Evolutionary conservation across 1,139 yeast genomes (phyloP).

Genomic region (Pichia norvegensis): DNA sequence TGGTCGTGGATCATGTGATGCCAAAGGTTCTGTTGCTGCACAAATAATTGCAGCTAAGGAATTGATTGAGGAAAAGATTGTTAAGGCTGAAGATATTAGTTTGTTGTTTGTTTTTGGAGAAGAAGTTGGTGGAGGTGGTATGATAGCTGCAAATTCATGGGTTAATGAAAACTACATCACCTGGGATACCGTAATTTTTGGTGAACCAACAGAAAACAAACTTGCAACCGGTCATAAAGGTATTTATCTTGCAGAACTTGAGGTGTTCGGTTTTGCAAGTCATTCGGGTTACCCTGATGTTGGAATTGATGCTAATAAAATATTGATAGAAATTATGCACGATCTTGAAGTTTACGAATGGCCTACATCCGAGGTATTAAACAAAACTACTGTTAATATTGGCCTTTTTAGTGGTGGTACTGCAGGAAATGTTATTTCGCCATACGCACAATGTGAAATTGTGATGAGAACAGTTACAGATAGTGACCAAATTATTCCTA

Average conservation of each 20-base stretch:
- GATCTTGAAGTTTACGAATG: constrained; percentile 32
- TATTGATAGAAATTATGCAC: constrained; percentile 44
- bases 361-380: constrained; percentile 48
- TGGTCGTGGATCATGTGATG: constrained; percentile 65
- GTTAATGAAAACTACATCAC: constrained; percentile 28
- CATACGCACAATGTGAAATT: constrained; percentile 43
- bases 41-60: constrained; percentile 48
- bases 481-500: constrained; percentile 31
- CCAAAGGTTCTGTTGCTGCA: constrained; percentile 60
- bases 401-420: constrained; percentile 55
- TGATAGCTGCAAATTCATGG: constrained; percentile 35
- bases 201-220: constrained; percentile 68
- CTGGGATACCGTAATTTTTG: constrained; percentile 61
- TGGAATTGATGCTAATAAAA: constrained; percentile 57
- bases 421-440: constrained; percentile 60
- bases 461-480: constrained; percentile 50
- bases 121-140: constrained; percentile 58
- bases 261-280: constrained; percentile 49
- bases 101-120: constrained; percentile 63
- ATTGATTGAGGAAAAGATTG: constrained; percentile 32
- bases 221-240: constrained; percentile 71
- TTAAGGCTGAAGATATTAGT: constrained; percentile 48
- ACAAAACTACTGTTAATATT: constrained; percentile 54
- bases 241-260: constrained; percentile 34
- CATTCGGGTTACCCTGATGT: constrained; percentile 69